Conservation (phyloP, 495 filamentous ascomycete genomes). For the Cetradonia linearis region DNA sequence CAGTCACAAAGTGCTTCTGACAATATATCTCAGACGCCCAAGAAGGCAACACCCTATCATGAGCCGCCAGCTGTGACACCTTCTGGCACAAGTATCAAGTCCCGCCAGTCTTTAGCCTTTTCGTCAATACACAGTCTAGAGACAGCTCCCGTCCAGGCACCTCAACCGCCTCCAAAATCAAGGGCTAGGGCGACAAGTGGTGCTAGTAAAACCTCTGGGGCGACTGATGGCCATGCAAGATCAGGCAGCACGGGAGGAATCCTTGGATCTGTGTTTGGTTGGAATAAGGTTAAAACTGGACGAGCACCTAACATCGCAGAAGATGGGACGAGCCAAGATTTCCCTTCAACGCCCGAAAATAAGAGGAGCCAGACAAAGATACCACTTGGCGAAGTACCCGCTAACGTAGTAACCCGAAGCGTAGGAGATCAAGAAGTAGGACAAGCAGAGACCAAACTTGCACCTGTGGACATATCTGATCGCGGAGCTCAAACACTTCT, state of each 20-base stretch:
- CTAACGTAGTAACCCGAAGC: conserved; percentile 30
- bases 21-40: conserved; percentile 2
- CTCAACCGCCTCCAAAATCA: conserved; percentile 15
- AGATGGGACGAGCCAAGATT: conserved; percentile 42
- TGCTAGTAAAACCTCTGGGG: conserved; percentile 2
- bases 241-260: conserved; percentile 24
- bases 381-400: conserved; percentile 36
- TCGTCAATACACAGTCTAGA: conserved; percentile 36
- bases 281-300: conserved; percentile 31
- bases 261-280: conserved; percentile 37
- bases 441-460: conserved; percentile 30
- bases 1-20: background rate
- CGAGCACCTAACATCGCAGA: conserved; percentile 41
- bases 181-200: background rate
- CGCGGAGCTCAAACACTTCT: conserved; percentile 65
- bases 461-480: conserved; percentile 40
- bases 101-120: conserved; percentile 23
- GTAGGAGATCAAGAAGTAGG: background rate
- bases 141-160: conserved; percentile 31
- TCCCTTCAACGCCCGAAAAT: conserved; percentile 30
- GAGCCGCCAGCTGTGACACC: conserved; percentile 6
- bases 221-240: background rate
- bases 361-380: conserved; percentile 36
- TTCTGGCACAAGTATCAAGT: conserved; percentile 3
- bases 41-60: conserved; percentile 2